Base-by-base conservation (phyloP, 192 early-diverging fungal genomes). In the Backusella liffmaniae region DNA sequence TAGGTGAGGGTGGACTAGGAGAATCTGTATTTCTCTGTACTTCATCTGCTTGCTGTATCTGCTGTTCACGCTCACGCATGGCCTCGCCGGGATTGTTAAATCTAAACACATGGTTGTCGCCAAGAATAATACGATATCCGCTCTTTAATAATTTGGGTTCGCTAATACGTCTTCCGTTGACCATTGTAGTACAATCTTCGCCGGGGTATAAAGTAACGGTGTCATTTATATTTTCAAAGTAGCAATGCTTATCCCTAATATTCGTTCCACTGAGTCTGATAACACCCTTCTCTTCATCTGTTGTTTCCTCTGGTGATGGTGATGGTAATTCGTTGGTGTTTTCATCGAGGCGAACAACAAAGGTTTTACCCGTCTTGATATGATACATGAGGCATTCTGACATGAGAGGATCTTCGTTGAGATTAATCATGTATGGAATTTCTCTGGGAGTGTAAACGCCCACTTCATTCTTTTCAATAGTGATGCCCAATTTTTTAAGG, bases 341-440 rank as follows among this genome's bases (percentile, higher is more conserved):
- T 85, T 83, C 35, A 8, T 88, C 83, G 21, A 84, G 74, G 83
- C 84, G 77, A 8, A 93, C 96, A 4, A 95, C 94, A 7, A 79
- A 72, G 0, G 94, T 94, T 6, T 74, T 82, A 0, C 96, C 96
- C 1, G 88, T 86, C 56, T 92, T 92, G 68, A 97, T 84, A 66
- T 92, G 92, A 83, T 96, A 96, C n/a, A 97, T 88, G 3, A 97
- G 84, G 72, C 94, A 96, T 76, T 97, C 95, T 18, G 92, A 92
- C 91, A 94, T 92, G 16, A 93, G 86, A 66, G 95, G 93, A 77
- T 97, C 93, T 77, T 96, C 95, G 77, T 93, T 95, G 26, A 95
- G 88, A 74, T 96, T 97, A 72, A 97, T 89, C 62, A 97, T 83
- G 80, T 97, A 94, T 32, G 96, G 94, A 39, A 90, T 86, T 37